Evolutionary conservation across 768 basidiomycete genomes (phyloP).

Genomic region (Termitomyces sp.): DNA sequence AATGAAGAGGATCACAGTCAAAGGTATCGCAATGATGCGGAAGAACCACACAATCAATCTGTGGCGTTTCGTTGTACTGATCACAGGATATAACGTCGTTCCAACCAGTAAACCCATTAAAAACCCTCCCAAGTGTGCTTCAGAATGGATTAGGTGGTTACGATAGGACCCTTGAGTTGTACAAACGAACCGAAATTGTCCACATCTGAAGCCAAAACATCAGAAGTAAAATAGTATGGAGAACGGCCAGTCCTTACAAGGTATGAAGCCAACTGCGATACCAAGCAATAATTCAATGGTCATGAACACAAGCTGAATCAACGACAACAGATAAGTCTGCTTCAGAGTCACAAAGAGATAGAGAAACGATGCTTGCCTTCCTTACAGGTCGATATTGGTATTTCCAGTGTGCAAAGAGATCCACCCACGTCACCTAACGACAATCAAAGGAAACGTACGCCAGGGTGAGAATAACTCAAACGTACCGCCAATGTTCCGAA

Average conservation of each 20-base stretch:
- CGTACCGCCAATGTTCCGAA: slow-evolving; percentile 80
- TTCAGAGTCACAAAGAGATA: neutral
- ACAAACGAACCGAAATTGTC: slow-evolving; percentile 77
- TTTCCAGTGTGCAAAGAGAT: slow-evolving; percentile 89
- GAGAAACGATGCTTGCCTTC: slow-evolving; percentile 44
- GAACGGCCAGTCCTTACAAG: slow-evolving; percentile 39
- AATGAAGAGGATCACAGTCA: slow-evolving; percentile 77
- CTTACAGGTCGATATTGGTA: slow-evolving; percentile 78
- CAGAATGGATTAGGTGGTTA: neutral
- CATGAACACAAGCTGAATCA: slow-evolving; percentile 70
- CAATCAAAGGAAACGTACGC: neutral
- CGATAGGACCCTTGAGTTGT: neutral
- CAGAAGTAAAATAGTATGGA: neutral
- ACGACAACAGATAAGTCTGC: neutral
- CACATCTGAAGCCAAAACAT: slow-evolving; percentile 42
- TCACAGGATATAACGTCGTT: slow-evolving; percentile 83
- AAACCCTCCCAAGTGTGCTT: slow-evolving; percentile 86
- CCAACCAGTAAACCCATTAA: slow-evolving; percentile 80
- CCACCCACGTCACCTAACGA: slow-evolving; percentile 72
- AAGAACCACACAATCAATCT: slow-evolving; percentile 65
- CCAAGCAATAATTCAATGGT: slow-evolving; percentile 84
- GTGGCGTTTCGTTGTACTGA: slow-evolving; percentile 75
- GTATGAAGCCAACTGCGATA: slow-evolving; percentile 78
- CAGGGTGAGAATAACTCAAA: slow-evolving; percentile 1
- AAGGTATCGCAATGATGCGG: slow-evolving; percentile 67